Conservation (phyloP, 345 rosid genomes). For the Hibiscus mutabilis region DNA sequence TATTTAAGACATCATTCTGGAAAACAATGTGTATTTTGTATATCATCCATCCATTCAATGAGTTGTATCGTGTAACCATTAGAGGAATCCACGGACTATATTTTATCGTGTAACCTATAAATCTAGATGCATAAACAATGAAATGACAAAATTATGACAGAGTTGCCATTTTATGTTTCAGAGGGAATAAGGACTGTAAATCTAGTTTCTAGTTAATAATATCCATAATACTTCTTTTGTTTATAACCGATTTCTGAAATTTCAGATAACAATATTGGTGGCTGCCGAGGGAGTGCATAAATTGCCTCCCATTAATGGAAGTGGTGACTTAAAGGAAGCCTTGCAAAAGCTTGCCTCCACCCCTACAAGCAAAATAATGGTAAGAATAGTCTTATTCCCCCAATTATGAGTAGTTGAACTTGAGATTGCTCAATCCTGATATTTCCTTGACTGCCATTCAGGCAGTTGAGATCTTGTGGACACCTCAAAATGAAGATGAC, state of each 20-base stretch:
- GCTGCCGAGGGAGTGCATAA: slow-evolving; percentile 89
- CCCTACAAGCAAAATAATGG: slow-evolving; percentile 60
- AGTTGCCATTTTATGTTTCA: not conserved
- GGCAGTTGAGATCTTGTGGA: slow-evolving; percentile 98
- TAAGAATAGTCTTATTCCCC: slow-evolving; percentile 20
- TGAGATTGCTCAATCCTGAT: slow-evolving; percentile 8
- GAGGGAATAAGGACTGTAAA: not conserved
- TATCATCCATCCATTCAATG: not conserved
- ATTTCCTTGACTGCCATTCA: slow-evolving; percentile 25
- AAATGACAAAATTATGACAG: not conserved
- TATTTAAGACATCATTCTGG: not conserved
- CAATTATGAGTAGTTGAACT: not conserved
- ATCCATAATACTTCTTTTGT: not conserved
- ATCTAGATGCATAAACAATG: not conserved
- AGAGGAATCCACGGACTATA: not conserved
- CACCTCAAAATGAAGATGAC: slow-evolving; percentile 83
- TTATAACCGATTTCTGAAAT: slow-evolving; percentile 4
- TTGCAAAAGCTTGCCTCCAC: slow-evolving; percentile 73
- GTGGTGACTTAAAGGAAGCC: slow-evolving; percentile 72
- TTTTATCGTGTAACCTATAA: slow-evolving; percentile 2
- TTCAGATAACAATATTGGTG: slow-evolving; percentile 76
- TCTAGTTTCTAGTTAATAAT: not conserved
- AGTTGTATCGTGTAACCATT: not conserved
- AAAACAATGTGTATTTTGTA: not conserved
- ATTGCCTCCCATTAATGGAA: slow-evolving; percentile 62